These are phyloP conservation scores for Fusarium torreyae DNA, from an alignment of 2,329 filamentous ascomycete genomes.

Conservation along the genomic window DNA sequence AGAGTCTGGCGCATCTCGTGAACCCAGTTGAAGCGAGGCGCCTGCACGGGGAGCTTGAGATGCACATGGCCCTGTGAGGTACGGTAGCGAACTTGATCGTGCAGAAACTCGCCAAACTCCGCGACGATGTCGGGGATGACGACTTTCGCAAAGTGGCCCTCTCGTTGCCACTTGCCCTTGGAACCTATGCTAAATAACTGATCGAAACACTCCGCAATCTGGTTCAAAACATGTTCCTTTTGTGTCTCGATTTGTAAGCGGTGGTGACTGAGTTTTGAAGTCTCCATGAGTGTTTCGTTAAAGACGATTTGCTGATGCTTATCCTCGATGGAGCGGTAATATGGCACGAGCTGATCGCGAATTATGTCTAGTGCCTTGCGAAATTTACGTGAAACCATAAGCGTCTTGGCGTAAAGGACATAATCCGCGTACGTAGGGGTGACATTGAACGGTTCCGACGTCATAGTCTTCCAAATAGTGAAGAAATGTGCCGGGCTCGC, in stretches of 20 bases:
- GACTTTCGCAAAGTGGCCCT: conserved; percentile 37
- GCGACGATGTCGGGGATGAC: conserved; percentile 53
- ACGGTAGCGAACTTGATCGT: conserved; percentile 51
- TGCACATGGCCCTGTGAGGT: conserved; percentile 52
- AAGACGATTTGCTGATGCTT: conserved; percentile 50
- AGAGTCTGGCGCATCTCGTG: conserved; percentile 45
- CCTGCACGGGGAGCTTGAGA: conserved; percentile 45
- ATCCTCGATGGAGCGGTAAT: conserved; percentile 50
- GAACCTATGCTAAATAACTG: conserved; percentile 50
- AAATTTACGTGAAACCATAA: conserved; percentile 52
- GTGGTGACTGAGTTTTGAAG: conserved; percentile 35
- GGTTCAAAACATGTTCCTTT: conserved; percentile 54
- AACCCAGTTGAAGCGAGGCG: conserved; percentile 44
- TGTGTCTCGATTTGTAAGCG: conserved; percentile 51
- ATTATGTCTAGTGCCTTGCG: conserved; percentile 57
- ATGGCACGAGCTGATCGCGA: conserved; percentile 59
- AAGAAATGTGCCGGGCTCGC: conserved; percentile 62
- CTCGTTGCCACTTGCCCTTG: conserved; percentile 40
- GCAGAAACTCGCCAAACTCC: conserved; percentile 56
- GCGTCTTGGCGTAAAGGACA: conserved; percentile 59
- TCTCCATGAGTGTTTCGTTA: conserved; percentile 54
- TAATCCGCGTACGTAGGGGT: conserved; percentile 71
- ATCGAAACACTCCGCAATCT: conserved; percentile 50
- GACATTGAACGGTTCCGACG: conserved; percentile 68
- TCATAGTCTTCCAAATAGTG: conserved; percentile 73